Percentiles rank a stretch among this genome's conserved stretches.
Evolutionary conservation across 768 basidiomycete species (phyloP).

Genomic region (Tephrocybe sp.): DNA sequence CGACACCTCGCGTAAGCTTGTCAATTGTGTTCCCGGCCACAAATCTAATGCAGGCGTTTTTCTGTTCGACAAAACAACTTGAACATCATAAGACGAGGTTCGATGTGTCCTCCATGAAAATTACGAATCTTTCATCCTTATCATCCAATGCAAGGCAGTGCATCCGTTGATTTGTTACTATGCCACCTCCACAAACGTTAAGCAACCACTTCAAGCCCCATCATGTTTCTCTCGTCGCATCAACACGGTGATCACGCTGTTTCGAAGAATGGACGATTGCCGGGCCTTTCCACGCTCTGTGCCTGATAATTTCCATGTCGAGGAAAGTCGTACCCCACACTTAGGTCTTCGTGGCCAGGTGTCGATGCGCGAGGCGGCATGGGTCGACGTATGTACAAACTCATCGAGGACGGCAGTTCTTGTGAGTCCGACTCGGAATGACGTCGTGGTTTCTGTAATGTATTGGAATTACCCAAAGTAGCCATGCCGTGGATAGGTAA

Average conservation of each 20-base stretch:
- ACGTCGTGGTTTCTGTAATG: background rate
- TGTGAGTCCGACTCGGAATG: conserved; percentile 14
- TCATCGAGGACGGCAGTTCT: background rate
- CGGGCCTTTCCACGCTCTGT: background rate
- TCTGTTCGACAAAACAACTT: no score
- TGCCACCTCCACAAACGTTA: no score
- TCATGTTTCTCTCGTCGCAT: conserved; percentile 7
- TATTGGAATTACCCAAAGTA: background rate
- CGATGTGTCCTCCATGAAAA: no score
- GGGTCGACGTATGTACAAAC: conserved; percentile 1
- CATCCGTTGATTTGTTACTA: no score
- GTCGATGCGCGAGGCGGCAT: conserved; percentile 11
- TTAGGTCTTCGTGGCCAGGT: background rate
- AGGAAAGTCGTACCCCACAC: conserved; percentile 9
- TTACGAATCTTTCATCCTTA: no score
- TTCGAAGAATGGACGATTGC: background rate
- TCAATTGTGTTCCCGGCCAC: background rate
- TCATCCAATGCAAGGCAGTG: no score
- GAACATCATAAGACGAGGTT: no score
- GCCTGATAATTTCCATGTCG: conserved; percentile 3
- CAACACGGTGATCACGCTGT: conserved; percentile 7
- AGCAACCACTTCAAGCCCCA: no score
- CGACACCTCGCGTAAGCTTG: conserved; percentile 1
- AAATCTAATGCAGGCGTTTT: background rate
- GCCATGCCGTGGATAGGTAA: no score